phyloP scores from a whole-genome alignment of 257 asterid species.

The Scutellaria galericulata region DNA sequence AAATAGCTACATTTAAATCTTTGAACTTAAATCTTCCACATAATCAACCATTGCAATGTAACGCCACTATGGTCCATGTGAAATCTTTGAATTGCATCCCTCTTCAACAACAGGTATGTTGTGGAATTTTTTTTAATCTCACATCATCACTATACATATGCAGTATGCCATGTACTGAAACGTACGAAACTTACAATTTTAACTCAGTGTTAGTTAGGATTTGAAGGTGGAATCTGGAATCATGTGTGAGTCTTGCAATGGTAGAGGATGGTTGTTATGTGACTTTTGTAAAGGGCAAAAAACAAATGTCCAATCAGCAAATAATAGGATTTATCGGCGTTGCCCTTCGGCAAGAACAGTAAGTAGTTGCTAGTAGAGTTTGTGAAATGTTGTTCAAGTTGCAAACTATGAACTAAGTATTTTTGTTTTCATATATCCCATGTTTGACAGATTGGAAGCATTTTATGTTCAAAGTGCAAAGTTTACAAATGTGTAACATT shows the following conservation, averaged over 20 bases:
- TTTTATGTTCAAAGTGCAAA: constrained; percentile 78
- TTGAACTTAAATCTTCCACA: constrained; percentile 35
- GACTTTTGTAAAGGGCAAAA: constrained; percentile 81
- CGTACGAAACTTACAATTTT: neutral
- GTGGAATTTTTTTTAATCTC: too few species aligned
- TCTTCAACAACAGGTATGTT: constrained; percentile 48
- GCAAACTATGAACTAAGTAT: too few species aligned
- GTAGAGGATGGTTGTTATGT: constrained; percentile 76
- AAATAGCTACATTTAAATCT: constrained; percentile 12
- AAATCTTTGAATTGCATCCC: constrained; percentile 46
- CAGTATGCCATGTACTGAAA: neutral
- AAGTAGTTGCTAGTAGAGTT: constrained; percentile 34
- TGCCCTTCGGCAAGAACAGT: constrained; percentile 89
- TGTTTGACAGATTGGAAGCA: constrained; percentile 63
- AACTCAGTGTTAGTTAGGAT: neutral
- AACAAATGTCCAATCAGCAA: constrained; percentile 67
- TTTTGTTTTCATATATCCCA: too few species aligned
- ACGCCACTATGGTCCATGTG: constrained; percentile 27
- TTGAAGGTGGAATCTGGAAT: constrained; percentile 55
- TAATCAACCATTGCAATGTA: constrained; percentile 30
- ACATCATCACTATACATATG: too few species aligned
- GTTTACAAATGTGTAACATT: constrained; percentile 80
- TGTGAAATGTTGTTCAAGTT: neutral
- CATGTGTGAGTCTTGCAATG: constrained; percentile 63
- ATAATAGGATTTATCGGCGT: constrained; percentile 63